Evolutionary conservation across 2,329 filamentous ascomycete species (phyloP), one percentile per base, ranked within the genome.

Genomic region (Byssochlamys sp.): DNA sequence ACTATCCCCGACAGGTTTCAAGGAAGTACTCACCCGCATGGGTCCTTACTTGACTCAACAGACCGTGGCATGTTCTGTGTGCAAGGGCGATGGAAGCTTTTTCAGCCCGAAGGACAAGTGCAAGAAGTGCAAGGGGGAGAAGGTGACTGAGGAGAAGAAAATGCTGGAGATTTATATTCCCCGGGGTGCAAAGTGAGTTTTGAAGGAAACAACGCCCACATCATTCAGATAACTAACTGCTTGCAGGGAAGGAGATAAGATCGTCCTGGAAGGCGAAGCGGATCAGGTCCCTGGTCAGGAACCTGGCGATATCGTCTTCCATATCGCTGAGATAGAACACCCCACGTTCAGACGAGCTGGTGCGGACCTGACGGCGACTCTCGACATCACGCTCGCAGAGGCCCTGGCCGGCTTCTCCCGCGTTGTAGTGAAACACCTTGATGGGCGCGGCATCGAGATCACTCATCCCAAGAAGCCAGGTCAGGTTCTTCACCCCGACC

Each of bases 71-170:
- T 99, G 94, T 74, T 86, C 88, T 66, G 86, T 87, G 67, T 99
- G 94, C 75, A 81, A 86, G 59, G 92, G 91, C 33, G 83, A 85
- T n/a, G 94, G 94, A 4, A 85, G 86, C 69, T 85, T 91, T 69
- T 95, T 86, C 78, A 92, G 92, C 74, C 90, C 96, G 69, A 97
- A 97, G 80, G 94, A 99, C 69, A 90, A 90, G 71, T 99, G 94
- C 81, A 96, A 95, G 81, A 96, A 94, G 80, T 99, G 94, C 84
- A 97, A 97, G 77, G 94, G 94, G 68, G 89, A 89, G 73, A 84
- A 90, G 61, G 91, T 90, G 12, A 84, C 85, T 51, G 87, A 91
- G 67, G 89, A 94, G 75, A 94, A 89, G 75, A 99, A 97, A 78
- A 89, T 92, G 2, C 80, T 99, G 60, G 94, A 99, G 76, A 87